phyloP scores from a whole-genome alignment of 345 rosid species.

The Populus alba region DNA sequence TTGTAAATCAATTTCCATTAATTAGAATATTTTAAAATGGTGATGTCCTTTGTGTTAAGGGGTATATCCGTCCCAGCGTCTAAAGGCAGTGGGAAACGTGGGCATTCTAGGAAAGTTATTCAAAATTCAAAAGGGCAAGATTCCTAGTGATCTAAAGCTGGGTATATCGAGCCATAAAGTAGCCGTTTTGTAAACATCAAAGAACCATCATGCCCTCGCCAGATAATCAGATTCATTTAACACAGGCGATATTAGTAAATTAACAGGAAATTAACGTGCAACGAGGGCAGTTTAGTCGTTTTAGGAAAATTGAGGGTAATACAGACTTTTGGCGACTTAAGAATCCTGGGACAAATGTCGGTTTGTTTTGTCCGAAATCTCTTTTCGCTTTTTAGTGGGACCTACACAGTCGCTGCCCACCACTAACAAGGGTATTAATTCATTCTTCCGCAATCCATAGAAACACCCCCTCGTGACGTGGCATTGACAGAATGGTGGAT shows the following conservation, averaged over 20 bases:
- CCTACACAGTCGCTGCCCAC: background rate
- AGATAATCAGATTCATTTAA: background rate
- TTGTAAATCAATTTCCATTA: no score
- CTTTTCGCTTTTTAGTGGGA: background rate
- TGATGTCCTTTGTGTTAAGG: background rate
- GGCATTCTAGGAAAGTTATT: background rate
- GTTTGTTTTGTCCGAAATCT: background rate
- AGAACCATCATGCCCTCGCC: background rate
- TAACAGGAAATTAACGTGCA: background rate
- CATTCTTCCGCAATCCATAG: background rate
- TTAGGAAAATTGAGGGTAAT: background rate
- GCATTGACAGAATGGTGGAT: background rate
- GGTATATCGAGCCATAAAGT: background rate
- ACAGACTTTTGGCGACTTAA: background rate
- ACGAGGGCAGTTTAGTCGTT: background rate
- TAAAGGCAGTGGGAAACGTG: background rate
- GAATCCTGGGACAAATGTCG: background rate
- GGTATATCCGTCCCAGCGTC: background rate
- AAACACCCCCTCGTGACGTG: background rate
- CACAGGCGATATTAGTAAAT: background rate
- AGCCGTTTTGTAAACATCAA: background rate
- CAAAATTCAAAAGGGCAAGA: constrained; percentile 7
- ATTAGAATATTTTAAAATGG: background rate
- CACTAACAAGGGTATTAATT: background rate
- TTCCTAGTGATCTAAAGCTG: no score